Evolutionary conservation across 106 monocot genomes (phyloP).

Genomic region (Hemerocallis citrina): DNA sequence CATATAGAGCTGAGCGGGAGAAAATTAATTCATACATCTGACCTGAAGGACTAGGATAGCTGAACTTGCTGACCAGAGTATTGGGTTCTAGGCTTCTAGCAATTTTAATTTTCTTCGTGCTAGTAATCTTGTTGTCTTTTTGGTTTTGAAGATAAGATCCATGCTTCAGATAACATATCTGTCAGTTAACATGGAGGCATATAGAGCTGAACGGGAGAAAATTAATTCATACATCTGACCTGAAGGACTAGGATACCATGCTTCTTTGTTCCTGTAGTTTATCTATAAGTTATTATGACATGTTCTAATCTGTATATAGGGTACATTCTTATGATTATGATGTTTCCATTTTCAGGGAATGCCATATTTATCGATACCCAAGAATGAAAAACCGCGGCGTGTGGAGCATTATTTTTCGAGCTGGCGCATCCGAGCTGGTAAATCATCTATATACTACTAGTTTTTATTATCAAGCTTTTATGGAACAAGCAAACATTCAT

Average conservation of each 20-base stretch:
- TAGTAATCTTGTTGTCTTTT: not conserved
- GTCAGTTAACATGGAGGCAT: not conserved
- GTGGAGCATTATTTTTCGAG: conserved; percentile 93
- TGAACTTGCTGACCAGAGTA: too few relatives aligned
- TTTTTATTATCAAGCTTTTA: not conserved
- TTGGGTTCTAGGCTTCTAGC: too few relatives aligned
- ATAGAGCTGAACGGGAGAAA: not conserved
- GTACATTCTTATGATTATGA: not conserved
- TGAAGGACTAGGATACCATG: not conserved
- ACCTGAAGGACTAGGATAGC: too few relatives aligned
- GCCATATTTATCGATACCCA: conserved; percentile 53
- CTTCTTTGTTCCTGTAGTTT: not conserved
- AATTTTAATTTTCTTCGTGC: too few relatives aligned
- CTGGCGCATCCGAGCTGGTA: conserved; percentile 92
- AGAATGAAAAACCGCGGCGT: conserved; percentile 77
- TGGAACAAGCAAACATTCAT: not conserved
- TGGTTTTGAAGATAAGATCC: not conserved
- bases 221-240: not conserved
- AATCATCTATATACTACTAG: not conserved
- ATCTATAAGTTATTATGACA: not conserved
- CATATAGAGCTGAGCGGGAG: not conserved
- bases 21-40: not conserved
- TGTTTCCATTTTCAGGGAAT: conserved; percentile 49
- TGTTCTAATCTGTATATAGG: not conserved
- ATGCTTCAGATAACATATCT: not conserved